Conservation (phyloP, 805 yeast genomes). For the Zygotorulaspora florentina region DNA sequence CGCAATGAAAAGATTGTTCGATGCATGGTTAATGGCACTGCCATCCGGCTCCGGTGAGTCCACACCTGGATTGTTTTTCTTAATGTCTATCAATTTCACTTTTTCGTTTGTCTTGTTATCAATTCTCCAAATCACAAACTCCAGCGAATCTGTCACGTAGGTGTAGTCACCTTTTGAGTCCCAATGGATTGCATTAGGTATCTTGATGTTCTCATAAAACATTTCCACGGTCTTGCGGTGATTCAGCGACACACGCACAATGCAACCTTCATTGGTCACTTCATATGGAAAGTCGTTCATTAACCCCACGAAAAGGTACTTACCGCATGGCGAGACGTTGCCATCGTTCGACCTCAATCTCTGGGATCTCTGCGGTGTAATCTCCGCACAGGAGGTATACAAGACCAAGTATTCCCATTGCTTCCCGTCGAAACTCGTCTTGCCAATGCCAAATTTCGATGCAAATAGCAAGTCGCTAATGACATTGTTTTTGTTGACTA, state of each 20-base stretch:
- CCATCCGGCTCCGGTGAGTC: constrained; percentile 77
- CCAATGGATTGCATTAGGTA: constrained; percentile 76
- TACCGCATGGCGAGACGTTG: constrained; percentile 66
- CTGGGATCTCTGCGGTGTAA: constrained; percentile 27
- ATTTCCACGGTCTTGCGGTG: constrained; percentile 25
- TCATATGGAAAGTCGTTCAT: constrained; percentile 56
- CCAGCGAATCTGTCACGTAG: constrained; percentile 53
- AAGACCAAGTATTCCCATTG: constrained; percentile 37
- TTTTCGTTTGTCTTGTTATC: constrained; percentile 29
- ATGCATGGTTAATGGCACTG: constrained; percentile 47
- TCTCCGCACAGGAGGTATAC: constrained; percentile 34
- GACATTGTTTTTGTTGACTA: constrained; percentile 30
- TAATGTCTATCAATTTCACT: constrained; percentile 41
- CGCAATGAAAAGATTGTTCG: constrained; percentile 58
- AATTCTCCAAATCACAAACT: constrained; percentile 46
- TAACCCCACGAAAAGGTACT: constrained; percentile 70
- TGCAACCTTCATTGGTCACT: constrained; percentile 47
- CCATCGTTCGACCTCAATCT: constrained; percentile 77
- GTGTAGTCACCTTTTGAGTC: constrained; percentile 37
- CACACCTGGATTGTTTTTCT: constrained; percentile 18
- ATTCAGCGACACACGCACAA: constrained; percentile 41
- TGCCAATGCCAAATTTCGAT: constrained; percentile 59
- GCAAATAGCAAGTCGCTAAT: constrained; percentile 56
- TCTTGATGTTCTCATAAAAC: constrained; percentile 41
- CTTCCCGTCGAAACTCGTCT: constrained; percentile 42